Base-by-base conservation (phyloP, 768 basidiomycete species). In the Auricularia auricula-judae region DNA sequence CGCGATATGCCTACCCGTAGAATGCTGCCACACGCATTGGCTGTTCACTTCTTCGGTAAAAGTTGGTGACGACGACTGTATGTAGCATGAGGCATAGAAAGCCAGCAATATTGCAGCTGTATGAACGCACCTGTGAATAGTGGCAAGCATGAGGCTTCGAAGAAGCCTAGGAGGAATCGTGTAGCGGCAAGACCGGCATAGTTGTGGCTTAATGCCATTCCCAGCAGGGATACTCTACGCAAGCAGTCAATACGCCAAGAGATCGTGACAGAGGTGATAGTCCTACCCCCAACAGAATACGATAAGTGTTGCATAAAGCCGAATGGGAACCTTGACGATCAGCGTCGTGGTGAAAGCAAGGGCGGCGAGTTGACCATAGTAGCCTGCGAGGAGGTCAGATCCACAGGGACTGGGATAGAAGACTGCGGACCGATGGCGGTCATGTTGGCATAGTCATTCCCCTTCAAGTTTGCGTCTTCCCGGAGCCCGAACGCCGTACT, bases 111-210 rank as follows among this genome's bases (percentile, higher is more conserved):
- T 21, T 34, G 42, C 21, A 64, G 54, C 29, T 29, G 29, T 29
- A 29, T 29, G 29, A 29, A 63, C 21, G 21, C 2, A 8, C 33
- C 33, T 16, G 34, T n/a, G 14, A 21, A 11, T 23, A 18, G 62
- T 35, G 61, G n/a, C 66, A 65, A n/a, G 47, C 36, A 63, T 73
- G 78, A 78, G 35, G 80, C 79, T 63, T 81, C 80, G 65, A 81
- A 80, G 7, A 79, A 72, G 18, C 78, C 80, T 35, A 82, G 72
- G 70, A 81, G 77, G 63, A 80, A 76, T 4, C 80, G 76, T 4
- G 74, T 71, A 18, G 77, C 71, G 16, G 80, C 66, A 2, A 82
- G 72, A 3, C 78, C 77, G 2, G 70, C 71, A 66, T 80, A 81
- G 66, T 76, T 69, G 29, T 69, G 70, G 12, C 68, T 66, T 58